Evolutionary conservation across 371 early-diverging fungal species (phyloP).

Genomic region (Smittium culicis): DNA sequence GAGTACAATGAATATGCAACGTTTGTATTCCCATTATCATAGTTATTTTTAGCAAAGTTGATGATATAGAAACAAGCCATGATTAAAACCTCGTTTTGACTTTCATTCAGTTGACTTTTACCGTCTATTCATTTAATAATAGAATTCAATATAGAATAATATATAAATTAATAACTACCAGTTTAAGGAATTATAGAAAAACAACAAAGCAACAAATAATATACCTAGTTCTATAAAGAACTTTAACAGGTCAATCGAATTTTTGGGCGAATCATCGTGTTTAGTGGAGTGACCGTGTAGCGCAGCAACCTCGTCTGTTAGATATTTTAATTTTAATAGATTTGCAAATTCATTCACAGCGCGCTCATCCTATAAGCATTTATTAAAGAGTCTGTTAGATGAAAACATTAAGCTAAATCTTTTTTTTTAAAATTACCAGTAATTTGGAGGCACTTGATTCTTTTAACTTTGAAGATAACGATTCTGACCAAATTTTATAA

Average conservation of each 20-base stretch:
- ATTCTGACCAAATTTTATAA: background rate
- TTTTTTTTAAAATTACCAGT: background rate
- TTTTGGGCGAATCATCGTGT: background rate
- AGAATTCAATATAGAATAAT: too few species aligned
- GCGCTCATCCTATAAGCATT: background rate
- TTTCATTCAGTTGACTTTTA: background rate
- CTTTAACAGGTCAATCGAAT: background rate
- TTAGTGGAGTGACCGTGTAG: background rate
- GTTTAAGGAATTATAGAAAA: too few species aligned
- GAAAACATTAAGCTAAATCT: background rate
- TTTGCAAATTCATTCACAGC: background rate
- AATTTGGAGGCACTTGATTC: background rate
- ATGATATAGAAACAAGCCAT: conserved; percentile 8
- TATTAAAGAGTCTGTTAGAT: background rate
- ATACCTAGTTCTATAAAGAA: background rate
- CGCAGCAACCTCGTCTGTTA: background rate
- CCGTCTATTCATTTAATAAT: too few species aligned
- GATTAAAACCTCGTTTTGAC: background rate
- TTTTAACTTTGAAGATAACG: background rate
- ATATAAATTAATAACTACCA: too few species aligned
- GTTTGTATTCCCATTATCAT: background rate
- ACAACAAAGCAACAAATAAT: too few species aligned
- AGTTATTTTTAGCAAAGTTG: background rate
- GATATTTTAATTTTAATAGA: background rate
- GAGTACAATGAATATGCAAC: conserved; percentile 15